phyloP scores from a whole-genome alignment of 2,329 filamentous ascomycete species.

The Juglanconis sp. region DNA sequence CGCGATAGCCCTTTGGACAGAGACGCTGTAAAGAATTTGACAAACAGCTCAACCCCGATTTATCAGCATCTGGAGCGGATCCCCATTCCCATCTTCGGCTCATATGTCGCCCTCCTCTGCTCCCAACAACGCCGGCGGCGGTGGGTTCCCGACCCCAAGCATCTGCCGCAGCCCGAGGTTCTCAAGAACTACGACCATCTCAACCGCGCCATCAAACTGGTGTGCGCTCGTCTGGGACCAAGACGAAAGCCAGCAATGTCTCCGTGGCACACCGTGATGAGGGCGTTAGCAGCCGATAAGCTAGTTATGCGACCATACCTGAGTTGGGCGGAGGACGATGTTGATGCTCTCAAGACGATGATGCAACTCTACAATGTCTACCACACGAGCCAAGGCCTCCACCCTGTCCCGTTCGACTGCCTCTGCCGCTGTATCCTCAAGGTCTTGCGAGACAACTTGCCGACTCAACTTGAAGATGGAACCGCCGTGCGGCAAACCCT shows the following conservation, averaged over 20 bases:
- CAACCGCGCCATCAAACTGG: conserved; percentile 34
- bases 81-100: conserved; percentile 39
- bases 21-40: conserved; percentile 11
- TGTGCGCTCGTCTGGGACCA: conserved; percentile 25
- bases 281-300: conserved; percentile 33
- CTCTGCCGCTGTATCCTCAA: conserved; percentile 34
- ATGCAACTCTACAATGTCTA: conserved; percentile 29
- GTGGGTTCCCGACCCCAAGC: conserved; percentile 1
- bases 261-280: conserved; percentile 42
- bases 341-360: conserved; percentile 30
- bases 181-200: conserved; percentile 18
- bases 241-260: conserved; percentile 15
- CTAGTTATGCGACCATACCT: conserved; percentile 27
- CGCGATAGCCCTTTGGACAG: conserved; percentile 36
- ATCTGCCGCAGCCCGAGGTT: conserved; percentile 1
- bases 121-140: conserved; percentile 7
- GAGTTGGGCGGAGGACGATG: conserved; percentile 25
- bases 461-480: neutral
- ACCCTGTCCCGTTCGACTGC: conserved; percentile 33
- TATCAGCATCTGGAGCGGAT: conserved; percentile 26
- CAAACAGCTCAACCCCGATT: conserved; percentile 21
- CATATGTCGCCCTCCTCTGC: conserved; percentile 52
- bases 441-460: conserved; percentile 17
- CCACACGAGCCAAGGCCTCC: conserved; percentile 28
- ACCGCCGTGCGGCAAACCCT: neutral